These are phyloP conservation scores for Pythium graminicola DNA, from an alignment of 352 stramenopile species.

Conservation along the genomic window DNA sequence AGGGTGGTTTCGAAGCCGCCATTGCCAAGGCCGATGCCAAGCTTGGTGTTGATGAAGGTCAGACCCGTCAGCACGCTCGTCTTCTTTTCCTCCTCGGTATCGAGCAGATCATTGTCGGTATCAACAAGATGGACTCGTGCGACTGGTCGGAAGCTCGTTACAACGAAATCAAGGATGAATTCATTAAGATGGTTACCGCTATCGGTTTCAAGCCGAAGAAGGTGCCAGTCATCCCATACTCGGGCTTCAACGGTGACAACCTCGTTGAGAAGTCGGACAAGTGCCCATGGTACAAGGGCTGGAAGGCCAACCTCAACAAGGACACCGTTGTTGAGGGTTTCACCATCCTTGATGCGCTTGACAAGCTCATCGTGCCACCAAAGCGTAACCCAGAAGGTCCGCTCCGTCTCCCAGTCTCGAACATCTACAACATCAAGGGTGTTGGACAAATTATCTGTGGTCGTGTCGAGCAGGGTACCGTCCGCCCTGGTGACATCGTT, in stretches of 20 bases:
- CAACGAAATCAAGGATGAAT: conserved; percentile 80
- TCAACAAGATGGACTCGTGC: conserved; percentile 85
- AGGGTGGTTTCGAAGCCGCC: conserved; percentile 92
- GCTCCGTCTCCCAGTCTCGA: conserved; percentile 65
- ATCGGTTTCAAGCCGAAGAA: conserved; percentile 82
- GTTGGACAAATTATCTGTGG: conserved; percentile 72
- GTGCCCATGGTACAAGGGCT: conserved; percentile 74
- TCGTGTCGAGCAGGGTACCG: conserved; percentile 63
- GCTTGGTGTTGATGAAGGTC: conserved; percentile 69
- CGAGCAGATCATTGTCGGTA: conserved; percentile 72
- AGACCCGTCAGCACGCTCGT: conserved; percentile 95
- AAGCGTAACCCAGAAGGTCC: conserved; percentile 44
- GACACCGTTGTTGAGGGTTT: conserved; percentile 27
- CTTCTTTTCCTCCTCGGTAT: conserved; percentile 48
- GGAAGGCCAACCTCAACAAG: conserved; percentile 52
- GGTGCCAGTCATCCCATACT: conserved; percentile 61
- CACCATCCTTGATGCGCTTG: conserved; percentile 60
- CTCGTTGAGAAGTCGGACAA: conserved; percentile 58
- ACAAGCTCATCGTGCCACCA: conserved; percentile 45
- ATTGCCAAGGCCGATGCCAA: conserved; percentile 79
- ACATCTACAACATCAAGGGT: conserved; percentile 85
- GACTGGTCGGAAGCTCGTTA: conserved; percentile 60
- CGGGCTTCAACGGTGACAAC: conserved; percentile 79
- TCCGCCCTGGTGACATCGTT: conserved; percentile 54
- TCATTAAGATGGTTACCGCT: conserved; percentile 67